Percentiles rank a stretch among this genome's conserved stretches.
phyloP scores from a whole-genome alignment of 768 basidiomycete species.

The Leccinum disarticulatum region DNA sequence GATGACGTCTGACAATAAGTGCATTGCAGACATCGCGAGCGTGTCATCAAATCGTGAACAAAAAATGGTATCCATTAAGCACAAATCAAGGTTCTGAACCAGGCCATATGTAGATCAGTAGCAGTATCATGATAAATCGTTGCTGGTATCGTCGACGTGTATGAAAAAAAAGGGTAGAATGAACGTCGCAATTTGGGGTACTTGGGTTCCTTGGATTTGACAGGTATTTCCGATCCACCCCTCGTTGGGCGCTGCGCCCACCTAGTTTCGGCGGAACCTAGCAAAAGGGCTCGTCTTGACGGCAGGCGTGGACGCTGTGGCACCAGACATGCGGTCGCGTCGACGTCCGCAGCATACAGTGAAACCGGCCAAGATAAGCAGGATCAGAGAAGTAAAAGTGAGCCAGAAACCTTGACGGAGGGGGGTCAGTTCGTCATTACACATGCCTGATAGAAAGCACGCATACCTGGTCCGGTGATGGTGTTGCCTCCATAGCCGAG shows the following conservation, averaged over 20 bases:
- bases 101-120: slow-evolving; percentile 5
- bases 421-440: not conserved
- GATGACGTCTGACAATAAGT: not conserved
- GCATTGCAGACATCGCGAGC: not conserved
- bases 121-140: slow-evolving; percentile 12
- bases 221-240: not conserved
- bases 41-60: not conserved
- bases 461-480: slow-evolving; percentile 62
- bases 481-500: slow-evolving; percentile 46
- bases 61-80: slow-evolving; percentile 11
- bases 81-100: slow-evolving; percentile 1
- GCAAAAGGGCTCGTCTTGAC: slow-evolving; percentile 33
- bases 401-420: slow-evolving; percentile 68
- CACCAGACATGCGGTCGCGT: slow-evolving; percentile 49
- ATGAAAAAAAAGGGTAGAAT: not conserved
- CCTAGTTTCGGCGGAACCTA: slow-evolving; percentile 40
- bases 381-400: slow-evolving; percentile 64
- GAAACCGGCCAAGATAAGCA: slow-evolving; percentile 63
- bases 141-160: not conserved
- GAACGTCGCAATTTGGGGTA: not conserved
- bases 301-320: slow-evolving; percentile 20
- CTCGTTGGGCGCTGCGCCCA: not conserved
- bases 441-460: not conserved
- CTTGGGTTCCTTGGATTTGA: not conserved
- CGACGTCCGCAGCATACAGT: slow-evolving; percentile 71